A percentile compares a stretch with the other conserved stretches of the same genome.
phyloP scores from a whole-genome alignment of 352 stramenopile species.

The Phytophthora pluvialis region DNA sequence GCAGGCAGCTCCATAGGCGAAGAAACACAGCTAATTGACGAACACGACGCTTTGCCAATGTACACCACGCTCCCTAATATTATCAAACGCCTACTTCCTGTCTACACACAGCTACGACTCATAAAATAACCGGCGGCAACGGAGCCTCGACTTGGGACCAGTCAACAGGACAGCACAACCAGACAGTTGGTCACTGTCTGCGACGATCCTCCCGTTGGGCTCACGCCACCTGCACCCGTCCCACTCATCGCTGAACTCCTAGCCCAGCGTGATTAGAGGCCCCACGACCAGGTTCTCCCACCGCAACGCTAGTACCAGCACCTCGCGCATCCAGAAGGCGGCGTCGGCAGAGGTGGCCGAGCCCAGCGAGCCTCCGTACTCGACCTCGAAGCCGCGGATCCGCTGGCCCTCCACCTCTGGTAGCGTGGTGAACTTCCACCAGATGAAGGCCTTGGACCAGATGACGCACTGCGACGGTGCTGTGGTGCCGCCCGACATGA shows the following conservation, averaged over 20 bases:
- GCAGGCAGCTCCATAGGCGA: constrained; percentile 20
- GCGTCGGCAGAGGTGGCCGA: constrained; percentile 48
- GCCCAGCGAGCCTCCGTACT: constrained; percentile 59
- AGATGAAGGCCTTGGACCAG: constrained; percentile 72
- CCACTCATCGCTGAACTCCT: constrained; percentile 28
- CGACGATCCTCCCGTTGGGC: constrained; percentile 4
- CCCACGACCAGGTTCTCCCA: constrained; percentile 66
- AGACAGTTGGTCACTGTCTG: constrained; percentile 11
- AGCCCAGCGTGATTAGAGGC: constrained; percentile 52
- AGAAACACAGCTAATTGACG: neutral
- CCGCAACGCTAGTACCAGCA: constrained; percentile 54
- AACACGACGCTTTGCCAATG: constrained; percentile 19
- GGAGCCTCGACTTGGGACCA: constrained; percentile 11
- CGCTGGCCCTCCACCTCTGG: constrained; percentile 36
- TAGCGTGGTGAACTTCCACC: constrained; percentile 66
- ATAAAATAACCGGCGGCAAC: constrained; percentile 36
- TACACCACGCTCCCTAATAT: constrained; percentile 31
- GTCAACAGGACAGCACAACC: neutral
- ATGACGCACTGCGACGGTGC: constrained; percentile 46
- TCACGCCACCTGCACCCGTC: constrained; percentile 13
- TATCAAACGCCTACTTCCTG: constrained; percentile 22
- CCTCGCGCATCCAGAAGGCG: constrained; percentile 67
- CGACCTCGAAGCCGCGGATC: constrained; percentile 54
- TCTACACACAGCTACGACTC: constrained; percentile 28
- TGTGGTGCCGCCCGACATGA: constrained; percentile 23